These are phyloP conservation scores for Mercurialis annua DNA, from an alignment of 345 rosid species.

Conservation along the genomic window DNA sequence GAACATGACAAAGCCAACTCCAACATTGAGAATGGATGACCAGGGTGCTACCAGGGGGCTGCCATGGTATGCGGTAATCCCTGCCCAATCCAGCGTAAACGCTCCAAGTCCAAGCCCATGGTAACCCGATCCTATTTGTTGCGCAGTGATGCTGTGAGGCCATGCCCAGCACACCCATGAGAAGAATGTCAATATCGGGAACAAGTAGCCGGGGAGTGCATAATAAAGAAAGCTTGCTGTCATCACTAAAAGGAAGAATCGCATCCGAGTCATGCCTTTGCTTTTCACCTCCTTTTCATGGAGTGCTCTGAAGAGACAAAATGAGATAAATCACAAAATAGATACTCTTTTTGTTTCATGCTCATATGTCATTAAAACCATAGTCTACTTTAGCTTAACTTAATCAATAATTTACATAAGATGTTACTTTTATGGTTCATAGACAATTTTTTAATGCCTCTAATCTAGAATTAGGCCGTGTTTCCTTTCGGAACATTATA, in stretches of 20 bases:
- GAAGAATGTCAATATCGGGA: slow-evolving; percentile 88
- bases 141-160: slow-evolving; percentile 90
- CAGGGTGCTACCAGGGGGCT: slow-evolving; percentile 94
- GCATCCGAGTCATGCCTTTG: slow-evolving; percentile 70
- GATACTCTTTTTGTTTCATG: not conserved
- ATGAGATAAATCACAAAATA: not conserved
- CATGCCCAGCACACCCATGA: slow-evolving; percentile 97
- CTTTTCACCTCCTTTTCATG: slow-evolving; percentile 71
- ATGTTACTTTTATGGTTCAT: slow-evolving; percentile 5
- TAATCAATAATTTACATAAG: too few species aligned
- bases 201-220: slow-evolving; percentile 79
- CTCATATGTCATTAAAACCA: not conserved
- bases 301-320: slow-evolving; percentile 61
- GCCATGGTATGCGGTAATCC: slow-evolving; percentile 98
- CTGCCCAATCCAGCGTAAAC: slow-evolving; percentile 97
- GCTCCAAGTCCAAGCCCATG: slow-evolving; percentile 96
- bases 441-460: not conserved
- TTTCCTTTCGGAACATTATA: not conserved
- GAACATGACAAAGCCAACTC: slow-evolving; percentile 87
- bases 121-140: slow-evolving; percentile 94
- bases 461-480: slow-evolving; percentile 8
- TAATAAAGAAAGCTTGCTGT: slow-evolving; percentile 77
- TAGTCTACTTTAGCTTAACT: too few species aligned
- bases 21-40: slow-evolving; percentile 85
- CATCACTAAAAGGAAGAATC: slow-evolving; percentile 62